Evolutionary conservation across 306 rosid species (phyloP).

Genomic region (Inga oerstediana): DNA sequence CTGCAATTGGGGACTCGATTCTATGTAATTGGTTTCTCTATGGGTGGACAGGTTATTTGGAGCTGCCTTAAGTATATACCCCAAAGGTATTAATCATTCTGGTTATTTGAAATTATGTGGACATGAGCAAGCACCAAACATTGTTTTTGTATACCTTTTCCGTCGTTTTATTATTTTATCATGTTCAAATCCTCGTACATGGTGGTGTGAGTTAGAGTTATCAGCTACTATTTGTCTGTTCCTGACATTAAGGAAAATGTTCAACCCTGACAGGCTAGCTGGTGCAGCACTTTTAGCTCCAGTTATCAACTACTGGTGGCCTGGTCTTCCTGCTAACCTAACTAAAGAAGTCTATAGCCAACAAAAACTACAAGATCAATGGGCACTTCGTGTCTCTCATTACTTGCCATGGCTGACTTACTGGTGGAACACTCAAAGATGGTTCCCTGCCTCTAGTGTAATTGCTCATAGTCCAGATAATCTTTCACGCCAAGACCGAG

Average conservation of each 20-base stretch:
- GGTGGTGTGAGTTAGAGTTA: neutral
- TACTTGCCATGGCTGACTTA: constrained; percentile 81
- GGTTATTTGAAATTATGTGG: constrained; percentile 10
- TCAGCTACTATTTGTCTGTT: constrained; percentile 3
- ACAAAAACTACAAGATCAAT: constrained; percentile 56
- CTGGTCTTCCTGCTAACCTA: constrained; percentile 72
- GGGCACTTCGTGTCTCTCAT: constrained; percentile 78
- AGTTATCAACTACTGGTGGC: constrained; percentile 82
- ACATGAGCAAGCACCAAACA: neutral
- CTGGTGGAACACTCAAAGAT: constrained; percentile 92
- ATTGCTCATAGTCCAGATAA: constrained; percentile 14
- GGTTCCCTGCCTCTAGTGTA: constrained; percentile 56
- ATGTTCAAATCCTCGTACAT: neutral
- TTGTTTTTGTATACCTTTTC: neutral
- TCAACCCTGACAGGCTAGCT: constrained; percentile 60
- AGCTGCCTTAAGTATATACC: constrained; percentile 85
- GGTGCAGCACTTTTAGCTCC: constrained; percentile 80
- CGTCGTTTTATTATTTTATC: neutral
- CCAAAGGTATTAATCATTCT: constrained; percentile 57
- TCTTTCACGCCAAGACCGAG: constrained; percentile 43
- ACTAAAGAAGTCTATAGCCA: constrained; percentile 51
- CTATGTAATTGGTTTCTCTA: constrained; percentile 67
- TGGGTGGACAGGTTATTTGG: constrained; percentile 91
- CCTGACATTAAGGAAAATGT: constrained; percentile 16
- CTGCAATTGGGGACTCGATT: constrained; percentile 75